phyloP scores from a whole-genome alignment of 768 basidiomycete species.

The Cantharellus anzutake region DNA sequence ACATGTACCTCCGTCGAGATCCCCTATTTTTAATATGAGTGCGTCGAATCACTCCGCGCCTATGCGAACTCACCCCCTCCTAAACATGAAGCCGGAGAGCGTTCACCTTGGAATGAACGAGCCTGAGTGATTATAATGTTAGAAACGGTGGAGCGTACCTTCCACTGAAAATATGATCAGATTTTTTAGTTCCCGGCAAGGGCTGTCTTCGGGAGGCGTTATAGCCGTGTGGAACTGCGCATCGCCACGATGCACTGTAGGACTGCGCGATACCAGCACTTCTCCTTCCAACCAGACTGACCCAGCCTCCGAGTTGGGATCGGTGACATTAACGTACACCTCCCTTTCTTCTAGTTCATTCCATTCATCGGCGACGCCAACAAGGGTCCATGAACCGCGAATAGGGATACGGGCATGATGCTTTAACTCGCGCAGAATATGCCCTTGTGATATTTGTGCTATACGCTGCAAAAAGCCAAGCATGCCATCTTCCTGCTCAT shows the following conservation, averaged over 20 bases:
- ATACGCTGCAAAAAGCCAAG: conserved; percentile 31
- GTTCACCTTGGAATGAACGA: conserved; percentile 23
- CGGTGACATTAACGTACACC: conserved; percentile 36
- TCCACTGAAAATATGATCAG: conserved; percentile 31
- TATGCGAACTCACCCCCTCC: conserved; percentile 15
- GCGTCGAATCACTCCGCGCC: neutral
- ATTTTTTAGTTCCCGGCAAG: conserved; percentile 32
- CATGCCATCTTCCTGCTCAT: conserved; percentile 9
- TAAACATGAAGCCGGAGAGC: conserved; percentile 7
- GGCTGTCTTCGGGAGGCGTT: conserved; percentile 32
- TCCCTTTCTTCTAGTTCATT: conserved; percentile 34
- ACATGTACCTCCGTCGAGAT: conserved; percentile 4
- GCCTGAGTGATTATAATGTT: too few species aligned
- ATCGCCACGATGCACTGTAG: conserved; percentile 40
- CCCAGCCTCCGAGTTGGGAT: conserved; percentile 32
- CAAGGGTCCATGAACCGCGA: conserved; percentile 44
- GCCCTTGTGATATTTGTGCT: conserved; percentile 41
- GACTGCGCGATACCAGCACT: conserved; percentile 40
- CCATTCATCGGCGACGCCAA: conserved; percentile 73
- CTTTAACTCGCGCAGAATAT: conserved; percentile 55
- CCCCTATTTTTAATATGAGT: neutral
- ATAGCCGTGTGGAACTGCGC: conserved; percentile 28
- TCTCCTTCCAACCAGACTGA: conserved; percentile 34
- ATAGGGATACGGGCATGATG: conserved; percentile 56
- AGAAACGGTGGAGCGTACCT: too few species aligned